These are phyloP conservation scores for Eremothecium gossypii DNA, from an alignment of 1,139 yeast genomes.

Conservation along the genomic window DNA sequence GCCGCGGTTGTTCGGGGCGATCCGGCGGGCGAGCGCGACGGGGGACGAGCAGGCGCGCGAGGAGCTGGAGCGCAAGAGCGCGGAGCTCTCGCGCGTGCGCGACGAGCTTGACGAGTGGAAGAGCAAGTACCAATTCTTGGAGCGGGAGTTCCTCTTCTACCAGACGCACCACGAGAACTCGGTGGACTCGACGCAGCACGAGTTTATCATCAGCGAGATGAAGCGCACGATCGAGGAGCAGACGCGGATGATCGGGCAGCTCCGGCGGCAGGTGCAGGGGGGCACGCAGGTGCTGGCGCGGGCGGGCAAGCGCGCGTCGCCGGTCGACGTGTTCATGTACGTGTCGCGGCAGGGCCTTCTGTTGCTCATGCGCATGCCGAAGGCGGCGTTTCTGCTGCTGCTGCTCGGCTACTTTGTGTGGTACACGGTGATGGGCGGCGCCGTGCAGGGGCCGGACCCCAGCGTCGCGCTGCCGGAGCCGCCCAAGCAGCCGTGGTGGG, in stretches of 20 bases:
- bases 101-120: constrained; percentile 14
- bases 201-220: constrained; percentile 24
- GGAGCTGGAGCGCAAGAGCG: constrained; percentile 24
- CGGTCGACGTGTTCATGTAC: not conserved
- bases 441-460: not conserved
- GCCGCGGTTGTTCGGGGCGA: constrained; percentile 19
- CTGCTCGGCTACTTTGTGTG: not conserved
- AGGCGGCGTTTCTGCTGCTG: not conserved
- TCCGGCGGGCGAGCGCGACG: constrained; percentile 1
- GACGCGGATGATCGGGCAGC: constrained; percentile 15
- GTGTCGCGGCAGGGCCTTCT: not conserved
- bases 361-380: constrained; percentile 1
- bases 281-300: no score
- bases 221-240: constrained; percentile 25
- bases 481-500: constrained; percentile 16
- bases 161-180: constrained; percentile 13
- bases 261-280: constrained; percentile 8
- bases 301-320: not conserved
- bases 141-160: constrained; percentile 22
- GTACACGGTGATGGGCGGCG: not conserved
- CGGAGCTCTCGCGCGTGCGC: constrained; percentile 15
- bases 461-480: constrained; percentile 1
- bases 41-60: constrained; percentile 14
- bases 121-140: constrained; percentile 21
- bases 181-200: constrained; percentile 19